Evolutionary conservation across 2,329 filamentous ascomycete genomes (phyloP).

Genomic region (Chaetoscypha palmicola): DNA sequence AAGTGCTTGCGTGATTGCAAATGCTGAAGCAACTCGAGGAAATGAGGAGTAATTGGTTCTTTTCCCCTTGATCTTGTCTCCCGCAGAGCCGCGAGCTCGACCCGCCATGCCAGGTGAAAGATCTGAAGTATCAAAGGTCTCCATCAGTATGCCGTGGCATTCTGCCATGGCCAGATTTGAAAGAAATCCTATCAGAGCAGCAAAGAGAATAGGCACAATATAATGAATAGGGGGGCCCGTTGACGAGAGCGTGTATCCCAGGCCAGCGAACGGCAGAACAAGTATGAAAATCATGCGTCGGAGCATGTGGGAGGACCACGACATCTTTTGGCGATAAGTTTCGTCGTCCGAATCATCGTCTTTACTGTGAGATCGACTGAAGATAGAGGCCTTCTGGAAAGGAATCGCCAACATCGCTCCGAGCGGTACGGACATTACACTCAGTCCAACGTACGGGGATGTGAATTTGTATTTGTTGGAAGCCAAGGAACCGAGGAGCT

Average conservation of each 20-base stretch:
- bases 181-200: conserved; percentile 60
- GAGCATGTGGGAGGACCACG: conserved; percentile 66
- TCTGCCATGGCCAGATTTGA: conserved; percentile 68
- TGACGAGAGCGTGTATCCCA: conserved; percentile 62
- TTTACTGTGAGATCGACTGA: conserved; percentile 56
- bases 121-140: conserved; percentile 75
- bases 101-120: conserved; percentile 64
- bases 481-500: conserved; percentile 62
- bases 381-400: conserved; percentile 63
- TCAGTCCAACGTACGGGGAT: conserved; percentile 59
- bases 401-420: conserved; percentile 65
- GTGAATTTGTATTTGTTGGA: conserved; percentile 60
- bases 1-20: conserved; percentile 62
- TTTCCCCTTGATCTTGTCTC: conserved; percentile 37
- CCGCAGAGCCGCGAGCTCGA: conserved; percentile 41
- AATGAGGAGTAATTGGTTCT: conserved; percentile 70
- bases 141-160: conserved; percentile 72
- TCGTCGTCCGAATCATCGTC: conserved; percentile 57
- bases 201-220: conserved; percentile 59
- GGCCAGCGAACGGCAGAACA: conserved; percentile 56
- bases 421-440: conserved; percentile 58
- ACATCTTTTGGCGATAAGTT: conserved; percentile 56
- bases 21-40: conserved; percentile 64
- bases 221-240: conserved; percentile 53
- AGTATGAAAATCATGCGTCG: conserved; percentile 62